A percentile compares a stretch with the other conserved stretches of the same genome.
Evolutionary conservation across 2,329 filamentous ascomycete genomes (phyloP).

Genomic region (Anthostomella pinea): DNA sequence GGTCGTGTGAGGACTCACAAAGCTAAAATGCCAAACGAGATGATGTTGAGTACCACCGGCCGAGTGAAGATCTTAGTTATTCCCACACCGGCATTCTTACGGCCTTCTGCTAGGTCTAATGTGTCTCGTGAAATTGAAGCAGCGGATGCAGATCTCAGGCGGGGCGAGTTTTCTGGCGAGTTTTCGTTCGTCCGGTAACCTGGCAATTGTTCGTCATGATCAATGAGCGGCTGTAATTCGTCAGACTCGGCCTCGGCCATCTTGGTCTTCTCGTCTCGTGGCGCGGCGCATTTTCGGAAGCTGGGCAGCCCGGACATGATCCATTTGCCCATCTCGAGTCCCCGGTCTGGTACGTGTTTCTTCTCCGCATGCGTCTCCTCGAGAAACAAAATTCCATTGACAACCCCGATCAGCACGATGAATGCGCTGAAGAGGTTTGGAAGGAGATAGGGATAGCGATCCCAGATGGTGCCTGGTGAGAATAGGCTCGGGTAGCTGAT

Average conservation of each 20-base stretch:
- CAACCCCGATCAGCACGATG: conserved; percentile 62
- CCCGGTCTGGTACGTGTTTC: conserved; percentile 72
- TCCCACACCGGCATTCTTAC: conserved; percentile 18
- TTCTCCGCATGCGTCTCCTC: conserved; percentile 90
- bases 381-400: conserved; percentile 65
- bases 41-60: conserved; percentile 82
- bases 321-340: conserved; percentile 73
- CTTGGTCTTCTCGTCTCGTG: conserved; percentile 37
- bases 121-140: conserved; percentile 35
- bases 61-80: conserved; percentile 69
- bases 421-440: conserved; percentile 56
- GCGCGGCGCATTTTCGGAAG: conserved; percentile 33
- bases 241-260: conserved; percentile 47
- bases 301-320: conserved; percentile 49
- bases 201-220: conserved; percentile 60
- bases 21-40: conserved; percentile 87
- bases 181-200: conserved; percentile 64
- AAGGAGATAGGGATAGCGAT: conserved; percentile 78
- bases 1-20: conserved; percentile 66
- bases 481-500: conserved; percentile 77
- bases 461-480: conserved; percentile 71
- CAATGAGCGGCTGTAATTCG: conserved; percentile 60
- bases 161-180: conserved; percentile 46
- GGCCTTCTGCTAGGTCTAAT: conserved; percentile 33
- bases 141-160: conserved; percentile 27